These are phyloP conservation scores for Phoenix roebelenii DNA, from an alignment of 176 grass and related monocot genomes.

Conservation along the genomic window DNA sequence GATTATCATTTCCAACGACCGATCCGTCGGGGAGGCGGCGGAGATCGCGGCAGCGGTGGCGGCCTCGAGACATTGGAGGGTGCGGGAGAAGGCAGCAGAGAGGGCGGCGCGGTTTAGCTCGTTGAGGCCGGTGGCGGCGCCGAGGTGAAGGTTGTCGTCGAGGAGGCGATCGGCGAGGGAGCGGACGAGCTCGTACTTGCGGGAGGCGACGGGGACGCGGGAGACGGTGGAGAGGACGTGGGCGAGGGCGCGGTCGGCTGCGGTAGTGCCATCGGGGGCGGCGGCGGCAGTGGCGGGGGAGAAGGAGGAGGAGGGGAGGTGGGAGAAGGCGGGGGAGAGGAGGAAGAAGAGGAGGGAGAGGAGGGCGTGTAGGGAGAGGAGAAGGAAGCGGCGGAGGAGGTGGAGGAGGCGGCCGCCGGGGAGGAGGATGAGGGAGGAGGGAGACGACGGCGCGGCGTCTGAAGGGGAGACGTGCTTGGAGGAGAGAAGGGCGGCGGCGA, in stretches of 20 bases:
- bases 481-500: conserved; percentile 8
- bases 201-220: conserved; percentile 57
- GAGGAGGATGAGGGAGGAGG: not conserved
- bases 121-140: not conserved
- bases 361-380: conserved; percentile 33
- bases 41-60: conserved; percentile 8
- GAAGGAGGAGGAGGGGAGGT: not conserved
- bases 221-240: conserved; percentile 57
- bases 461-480: conserved; percentile 21
- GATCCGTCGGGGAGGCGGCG: conserved; percentile 15
- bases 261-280: conserved; percentile 14
- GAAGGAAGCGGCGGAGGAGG: conserved; percentile 27
- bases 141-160: conserved; percentile 39
- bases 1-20: conserved; percentile 7
- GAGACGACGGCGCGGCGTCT: conserved; percentile 12
- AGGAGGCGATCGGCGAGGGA: conserved; percentile 72
- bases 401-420: conserved; percentile 20
- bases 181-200: conserved; percentile 68
- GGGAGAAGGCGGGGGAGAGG: conserved; percentile 5
- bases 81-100: conserved; percentile 33
- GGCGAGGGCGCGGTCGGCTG: conserved; percentile 43
- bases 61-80: conserved; percentile 45
- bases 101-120: conserved; percentile 43
- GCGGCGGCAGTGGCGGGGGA: not conserved
- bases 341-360: conserved; percentile 4